Evolutionary conservation across 805 yeast species (phyloP).

Genomic region (Metschnikowia cerradonensis): DNA sequence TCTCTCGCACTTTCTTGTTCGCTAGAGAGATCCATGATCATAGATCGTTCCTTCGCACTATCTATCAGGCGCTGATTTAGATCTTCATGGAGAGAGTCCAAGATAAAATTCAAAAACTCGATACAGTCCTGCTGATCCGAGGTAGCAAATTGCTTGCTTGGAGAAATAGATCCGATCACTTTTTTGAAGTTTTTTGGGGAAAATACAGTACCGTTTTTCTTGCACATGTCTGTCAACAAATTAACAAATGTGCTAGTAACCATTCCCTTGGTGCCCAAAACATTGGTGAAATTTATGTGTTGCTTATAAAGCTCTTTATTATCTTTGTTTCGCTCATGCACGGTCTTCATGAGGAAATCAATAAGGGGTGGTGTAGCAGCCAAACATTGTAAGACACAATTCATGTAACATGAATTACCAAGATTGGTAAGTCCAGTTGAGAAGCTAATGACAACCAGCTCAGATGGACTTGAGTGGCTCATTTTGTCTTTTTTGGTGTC

Average conservation of each 20-base stretch:
- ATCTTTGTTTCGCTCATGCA: neutral
- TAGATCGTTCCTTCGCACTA: conserved; percentile 29
- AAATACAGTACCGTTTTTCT: conserved; percentile 43
- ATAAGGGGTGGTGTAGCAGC: conserved; percentile 67
- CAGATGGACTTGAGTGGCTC: neutral
- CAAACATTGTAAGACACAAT: conserved; percentile 82
- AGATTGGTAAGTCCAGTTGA: conserved; percentile 73
- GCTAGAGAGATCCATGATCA: conserved; percentile 43
- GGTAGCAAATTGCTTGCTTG: conserved; percentile 54
- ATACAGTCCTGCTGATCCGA: conserved; percentile 81
- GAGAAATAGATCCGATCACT: conserved; percentile 63
- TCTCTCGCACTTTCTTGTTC: conserved; percentile 75
- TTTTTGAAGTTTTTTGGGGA: conserved; percentile 64
- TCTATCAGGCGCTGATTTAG: conserved; percentile 56
- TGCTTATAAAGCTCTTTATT: conserved; percentile 49
- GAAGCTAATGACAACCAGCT: conserved; percentile 20
- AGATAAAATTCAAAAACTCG: conserved; percentile 69
- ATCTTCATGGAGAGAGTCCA: conserved; percentile 82
- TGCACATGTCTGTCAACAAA: conserved; percentile 52
- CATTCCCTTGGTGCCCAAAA: conserved; percentile 76
- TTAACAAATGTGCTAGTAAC: conserved; percentile 66
- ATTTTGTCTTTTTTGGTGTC: neutral
- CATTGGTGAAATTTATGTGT: conserved; percentile 68
- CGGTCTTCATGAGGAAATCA: conserved; percentile 47
- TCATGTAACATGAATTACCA: conserved; percentile 93